A percentile compares a stretch with the other conserved stretches of the same genome.
Conservation (phyloP, 2,329 filamentous ascomycete genomes). For the Trichophyton simii region DNA sequence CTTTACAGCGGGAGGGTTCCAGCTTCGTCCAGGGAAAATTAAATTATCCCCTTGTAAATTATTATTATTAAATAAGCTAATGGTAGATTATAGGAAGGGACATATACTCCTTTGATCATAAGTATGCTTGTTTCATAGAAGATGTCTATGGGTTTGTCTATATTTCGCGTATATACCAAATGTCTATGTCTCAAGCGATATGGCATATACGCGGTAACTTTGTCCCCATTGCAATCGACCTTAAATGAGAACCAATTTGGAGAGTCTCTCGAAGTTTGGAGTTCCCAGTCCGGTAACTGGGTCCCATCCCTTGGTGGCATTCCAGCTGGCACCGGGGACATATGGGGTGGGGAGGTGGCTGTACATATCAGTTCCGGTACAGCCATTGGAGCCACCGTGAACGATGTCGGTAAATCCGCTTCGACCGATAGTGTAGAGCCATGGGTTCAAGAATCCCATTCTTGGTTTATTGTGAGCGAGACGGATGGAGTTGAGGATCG, state of each 20-base stretch:
- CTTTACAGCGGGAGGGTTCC: not conserved
- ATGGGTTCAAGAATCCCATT: constrained; percentile 51
- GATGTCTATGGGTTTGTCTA: not conserved
- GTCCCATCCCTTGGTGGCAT: constrained; percentile 40
- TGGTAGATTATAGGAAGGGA: not conserved
- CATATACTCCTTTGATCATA: not conserved
- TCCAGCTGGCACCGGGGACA: constrained; percentile 38
- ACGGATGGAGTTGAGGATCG: constrained; percentile 52
- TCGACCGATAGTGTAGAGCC: constrained; percentile 40
- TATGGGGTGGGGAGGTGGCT: constrained; percentile 27
- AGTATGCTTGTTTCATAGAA: not conserved
- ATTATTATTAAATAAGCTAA: not conserved
- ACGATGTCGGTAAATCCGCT: constrained; percentile 39
- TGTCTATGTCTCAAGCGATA: not conserved
- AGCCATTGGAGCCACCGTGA: constrained; percentile 36
- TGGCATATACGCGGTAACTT: not conserved
- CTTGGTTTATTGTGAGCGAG: constrained; percentile 41
- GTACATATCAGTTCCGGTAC: constrained; percentile 29
- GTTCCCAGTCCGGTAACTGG: constrained; percentile 35
- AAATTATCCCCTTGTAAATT: not conserved
- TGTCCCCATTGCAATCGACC: not conserved
- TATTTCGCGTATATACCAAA: not conserved
- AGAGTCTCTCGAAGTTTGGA: constrained; percentile 17
- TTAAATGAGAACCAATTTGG: constrained; percentile 2
- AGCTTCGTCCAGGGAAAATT: not conserved